Evolutionary conservation across 2,329 filamentous ascomycete species (phyloP).

Genomic region (Metarhizium robertsii): DNA sequence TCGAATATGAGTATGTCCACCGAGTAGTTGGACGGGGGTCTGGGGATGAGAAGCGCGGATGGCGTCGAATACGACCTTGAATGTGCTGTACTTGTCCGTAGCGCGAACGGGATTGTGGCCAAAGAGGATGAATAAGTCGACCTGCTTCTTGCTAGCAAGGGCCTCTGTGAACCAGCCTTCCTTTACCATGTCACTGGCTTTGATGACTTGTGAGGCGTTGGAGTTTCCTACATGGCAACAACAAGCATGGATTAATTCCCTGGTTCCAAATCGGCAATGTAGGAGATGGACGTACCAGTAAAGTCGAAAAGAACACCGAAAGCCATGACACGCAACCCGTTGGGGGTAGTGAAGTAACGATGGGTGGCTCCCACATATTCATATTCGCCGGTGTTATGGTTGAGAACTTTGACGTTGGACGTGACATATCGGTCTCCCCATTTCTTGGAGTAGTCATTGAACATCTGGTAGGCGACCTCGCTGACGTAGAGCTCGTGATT

Average conservation of each 20-base stretch:
- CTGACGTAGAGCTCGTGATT: constrained; percentile 60
- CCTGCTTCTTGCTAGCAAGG: constrained; percentile 39
- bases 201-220: constrained; percentile 51
- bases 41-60: constrained; percentile 47
- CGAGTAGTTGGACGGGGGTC: constrained; percentile 55
- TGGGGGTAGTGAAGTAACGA: constrained; percentile 32
- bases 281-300: constrained; percentile 33
- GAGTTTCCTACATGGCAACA: constrained; percentile 35
- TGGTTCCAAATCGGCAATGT: constrained; percentile 8
- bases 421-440: constrained; percentile 39
- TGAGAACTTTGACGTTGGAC: constrained; percentile 34
- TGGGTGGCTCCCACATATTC: constrained; percentile 34
- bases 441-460: constrained; percentile 46
- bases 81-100: constrained; percentile 32
- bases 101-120: constrained; percentile 52
- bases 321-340: constrained; percentile 34
- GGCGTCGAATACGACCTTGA: constrained; percentile 39
- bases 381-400: constrained; percentile 27
- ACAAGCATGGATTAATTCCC: neutral
- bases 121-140: constrained; percentile 55
- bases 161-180: constrained; percentile 52
- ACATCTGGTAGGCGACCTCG: constrained; percentile 52
- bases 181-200: constrained; percentile 39
- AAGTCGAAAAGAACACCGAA: constrained; percentile 37
- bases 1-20: constrained; percentile 55